Evolutionary conservation across 179 eudicot genomes (phyloP).

Genomic region (Vitellaria paradoxa): DNA sequence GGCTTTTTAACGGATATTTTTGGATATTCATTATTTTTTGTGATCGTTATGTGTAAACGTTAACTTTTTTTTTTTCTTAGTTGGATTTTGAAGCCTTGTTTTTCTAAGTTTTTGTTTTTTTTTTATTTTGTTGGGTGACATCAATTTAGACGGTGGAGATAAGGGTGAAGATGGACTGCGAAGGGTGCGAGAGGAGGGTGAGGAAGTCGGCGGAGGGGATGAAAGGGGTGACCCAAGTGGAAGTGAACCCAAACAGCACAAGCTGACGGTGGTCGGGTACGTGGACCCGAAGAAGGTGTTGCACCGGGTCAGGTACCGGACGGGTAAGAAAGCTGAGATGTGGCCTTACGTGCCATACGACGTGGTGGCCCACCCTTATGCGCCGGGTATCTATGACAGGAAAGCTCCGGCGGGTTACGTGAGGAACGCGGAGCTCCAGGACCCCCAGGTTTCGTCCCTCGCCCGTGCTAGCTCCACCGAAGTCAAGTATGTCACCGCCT

Average conservation of each 20-base stretch:
- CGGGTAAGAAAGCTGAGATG: slow-evolving; percentile 46
- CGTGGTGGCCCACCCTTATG: slow-evolving; percentile 50
- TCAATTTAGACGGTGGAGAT: slow-evolving; percentile 47
- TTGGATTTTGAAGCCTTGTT: background rate
- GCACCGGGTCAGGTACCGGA: slow-evolving; percentile 39
- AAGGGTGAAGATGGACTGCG: slow-evolving; percentile 55
- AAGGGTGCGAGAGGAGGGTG: slow-evolving; percentile 53
- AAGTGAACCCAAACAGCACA: slow-evolving; percentile 40
- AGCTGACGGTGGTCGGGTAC: slow-evolving; percentile 42
- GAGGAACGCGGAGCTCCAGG: slow-evolving; percentile 32
- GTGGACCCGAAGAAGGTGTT: slow-evolving; percentile 49
- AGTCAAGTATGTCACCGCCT: slow-evolving; percentile 46
- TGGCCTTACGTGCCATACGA: slow-evolving; percentile 64
- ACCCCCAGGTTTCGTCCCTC: slow-evolving; percentile 22
- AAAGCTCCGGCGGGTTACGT: slow-evolving; percentile 59
- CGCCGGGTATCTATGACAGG: slow-evolving; percentile 49
- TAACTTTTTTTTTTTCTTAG: too few species aligned
- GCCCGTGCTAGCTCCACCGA: slow-evolving; percentile 44
- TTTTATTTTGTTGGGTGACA: background rate
- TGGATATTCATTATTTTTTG: too few species aligned
- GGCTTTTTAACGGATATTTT: too few species aligned
- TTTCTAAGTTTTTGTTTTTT: background rate
- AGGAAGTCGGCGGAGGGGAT: slow-evolving; percentile 47
- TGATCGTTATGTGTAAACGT: background rate
- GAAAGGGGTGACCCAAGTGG: slow-evolving; percentile 52